These are phyloP conservation scores for Diaporthe destruens DNA, from an alignment of 2,329 filamentous ascomycete genomes.

Conservation along the genomic window DNA sequence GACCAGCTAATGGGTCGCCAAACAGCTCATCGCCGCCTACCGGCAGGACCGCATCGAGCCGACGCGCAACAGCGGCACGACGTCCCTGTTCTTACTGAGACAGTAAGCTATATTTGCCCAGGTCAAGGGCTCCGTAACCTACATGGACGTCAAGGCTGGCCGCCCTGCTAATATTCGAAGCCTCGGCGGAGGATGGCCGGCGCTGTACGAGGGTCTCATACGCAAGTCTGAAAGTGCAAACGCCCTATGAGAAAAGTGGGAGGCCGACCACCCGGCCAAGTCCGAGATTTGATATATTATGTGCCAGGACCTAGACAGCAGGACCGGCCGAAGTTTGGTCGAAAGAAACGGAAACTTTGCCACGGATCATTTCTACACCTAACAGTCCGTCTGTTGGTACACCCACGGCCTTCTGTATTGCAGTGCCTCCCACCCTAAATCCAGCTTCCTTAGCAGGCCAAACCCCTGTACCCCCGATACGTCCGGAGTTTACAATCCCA, in stretches of 20 bases:
- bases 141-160: conserved; percentile 44
- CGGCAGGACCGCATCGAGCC: conserved; percentile 43
- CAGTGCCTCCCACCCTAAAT: no score
- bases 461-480: no score
- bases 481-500: no score
- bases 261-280: neutral
- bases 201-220: conserved; percentile 39
- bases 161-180: conserved; percentile 45
- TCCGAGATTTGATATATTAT: neutral
- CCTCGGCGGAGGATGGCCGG: conserved; percentile 39
- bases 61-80: conserved; percentile 42
- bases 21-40: conserved; percentile 43
- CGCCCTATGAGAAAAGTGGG: conserved; percentile 1
- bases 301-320: no score
- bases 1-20: neutral
- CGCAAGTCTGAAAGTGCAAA: conserved; percentile 32
- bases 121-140: conserved; percentile 43
- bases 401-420: no score
- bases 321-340: no score
- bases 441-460: no score
- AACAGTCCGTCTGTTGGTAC: no score
- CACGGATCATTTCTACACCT: no score
- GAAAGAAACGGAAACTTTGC: no score
- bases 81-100: conserved; percentile 44
- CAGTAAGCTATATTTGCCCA: conserved; percentile 46